phyloP scores from a whole-genome alignment of 2,329 filamentous ascomycete genomes.

The Talaromyces marneffei region DNA sequence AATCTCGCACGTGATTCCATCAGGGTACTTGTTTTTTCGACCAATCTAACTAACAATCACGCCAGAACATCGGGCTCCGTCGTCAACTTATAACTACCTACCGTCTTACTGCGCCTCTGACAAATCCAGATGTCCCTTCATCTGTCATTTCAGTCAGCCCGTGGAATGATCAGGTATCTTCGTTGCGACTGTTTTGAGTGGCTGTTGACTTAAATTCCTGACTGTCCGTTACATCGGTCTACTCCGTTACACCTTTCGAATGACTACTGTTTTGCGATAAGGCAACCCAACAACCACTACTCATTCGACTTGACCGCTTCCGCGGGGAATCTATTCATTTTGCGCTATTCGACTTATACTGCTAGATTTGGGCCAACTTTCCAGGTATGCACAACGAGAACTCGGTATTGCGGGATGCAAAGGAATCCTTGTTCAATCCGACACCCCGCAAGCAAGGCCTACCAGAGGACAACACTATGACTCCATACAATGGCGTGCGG shows the following conservation, averaged over 20 bases:
- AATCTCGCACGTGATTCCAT: conserved; percentile 3
- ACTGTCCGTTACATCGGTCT: neutral
- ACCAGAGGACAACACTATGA: conserved; percentile 11
- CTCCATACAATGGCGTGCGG: conserved; percentile 7
- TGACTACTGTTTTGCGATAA: neutral
- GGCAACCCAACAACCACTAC: neutral
- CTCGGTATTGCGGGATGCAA: neutral
- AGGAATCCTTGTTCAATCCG: neutral
- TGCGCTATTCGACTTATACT: neutral
- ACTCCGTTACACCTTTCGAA: neutral
- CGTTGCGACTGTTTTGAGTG: neutral
- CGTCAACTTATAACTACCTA: conserved; percentile 5
- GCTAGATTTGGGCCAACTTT: neutral
- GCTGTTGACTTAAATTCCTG: neutral
- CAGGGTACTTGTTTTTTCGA: neutral
- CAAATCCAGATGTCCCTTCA: conserved; percentile 2
- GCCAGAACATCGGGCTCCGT: conserved; percentile 2
- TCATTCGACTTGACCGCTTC: neutral
- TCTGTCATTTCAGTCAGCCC: neutral
- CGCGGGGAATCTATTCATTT: neutral
- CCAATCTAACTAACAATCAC: conserved; percentile 6
- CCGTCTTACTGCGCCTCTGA: neutral
- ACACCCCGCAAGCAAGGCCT: conserved; percentile 10
- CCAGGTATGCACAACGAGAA: conserved; percentile 3
- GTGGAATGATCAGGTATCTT: neutral